Evolutionary conservation across 768 basidiomycete genomes (phyloP).

Genomic region (Hygrophoropsis aurantiaca): DNA sequence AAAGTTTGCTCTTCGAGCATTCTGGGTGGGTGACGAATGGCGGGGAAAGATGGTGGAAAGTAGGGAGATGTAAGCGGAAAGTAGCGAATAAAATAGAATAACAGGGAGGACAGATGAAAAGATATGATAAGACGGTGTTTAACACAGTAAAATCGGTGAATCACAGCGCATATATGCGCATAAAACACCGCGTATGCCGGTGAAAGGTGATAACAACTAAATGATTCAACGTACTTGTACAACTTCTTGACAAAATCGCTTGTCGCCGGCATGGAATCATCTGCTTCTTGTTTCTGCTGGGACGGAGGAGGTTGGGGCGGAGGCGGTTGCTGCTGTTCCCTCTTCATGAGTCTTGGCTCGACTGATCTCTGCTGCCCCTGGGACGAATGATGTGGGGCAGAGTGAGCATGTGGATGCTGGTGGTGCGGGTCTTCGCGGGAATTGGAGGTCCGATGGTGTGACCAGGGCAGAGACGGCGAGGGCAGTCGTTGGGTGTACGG

Average conservation of each 20-base stretch:
- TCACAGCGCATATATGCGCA: no score
- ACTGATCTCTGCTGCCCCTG: conserved; percentile 16
- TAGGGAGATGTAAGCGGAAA: no score
- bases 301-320: conserved; percentile 20
- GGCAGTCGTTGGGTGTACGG: conserved; percentile 25
- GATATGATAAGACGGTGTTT: no score
- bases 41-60: no score
- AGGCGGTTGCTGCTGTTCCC: conserved; percentile 24
- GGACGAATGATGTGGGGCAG: conserved; percentile 17
- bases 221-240: conserved; percentile 63
- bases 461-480: conserved; percentile 24
- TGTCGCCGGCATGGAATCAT: conserved; percentile 83
- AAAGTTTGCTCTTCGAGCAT: conserved; percentile 86
- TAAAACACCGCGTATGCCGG: background rate
- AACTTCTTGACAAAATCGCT: conserved; percentile 94
- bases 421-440: conserved; percentile 43
- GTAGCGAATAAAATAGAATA: background rate
- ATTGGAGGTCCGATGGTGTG: conserved; percentile 37
- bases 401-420: conserved; percentile 15
- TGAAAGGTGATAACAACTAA: background rate
- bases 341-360: conserved; percentile 28
- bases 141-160: no score
- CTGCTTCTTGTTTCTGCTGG: conserved; percentile 37
- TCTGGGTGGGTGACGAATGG: no score
- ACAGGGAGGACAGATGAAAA: no score